Evolutionary conservation across 2,329 filamentous ascomycete genomes (phyloP), one percentile per base, ranked within the genome.

Genomic region (Juglanconis juglandina): DNA sequence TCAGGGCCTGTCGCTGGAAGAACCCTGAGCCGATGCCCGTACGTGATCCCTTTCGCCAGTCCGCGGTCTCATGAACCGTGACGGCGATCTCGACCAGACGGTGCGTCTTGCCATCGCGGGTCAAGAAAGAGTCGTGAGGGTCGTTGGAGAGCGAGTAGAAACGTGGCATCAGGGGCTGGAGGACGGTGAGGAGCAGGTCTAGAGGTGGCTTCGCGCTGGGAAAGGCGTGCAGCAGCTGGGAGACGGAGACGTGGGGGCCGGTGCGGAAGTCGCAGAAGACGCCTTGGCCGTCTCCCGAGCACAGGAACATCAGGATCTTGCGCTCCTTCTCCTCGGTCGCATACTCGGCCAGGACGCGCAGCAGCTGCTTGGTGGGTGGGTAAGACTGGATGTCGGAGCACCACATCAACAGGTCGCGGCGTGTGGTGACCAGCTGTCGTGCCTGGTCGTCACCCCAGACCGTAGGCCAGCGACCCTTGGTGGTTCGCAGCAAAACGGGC

Each of bases 121-220:
- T 83, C 64, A 84, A 83, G 63, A 84, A 90, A 7, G 82, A 83
- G 66, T 96, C 87, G 65, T 95, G 91, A 0, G 95, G 95, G 70
- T 99, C 95, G 73, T 96, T 97, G 57, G 93, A 97, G 13, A 99
- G 86, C 4, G 94, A 98, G 79, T 99, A 99, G 80, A 99, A 99
- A 62, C 95, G 90, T 3, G 95, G 95, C 94, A 98, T 98, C 55
- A 98, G 83, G 53, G 91, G 90, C 68, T 90, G 90, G 56, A 97
- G 84, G 48, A 89, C 84, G 2, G 90, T 90, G 41, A 97, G 82
- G 10, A 99, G 81, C 62, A 87, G 81, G 58, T 95, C 90, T 68
- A 99, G 81, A 4, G 94, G 92, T 56, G 95, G 95, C 71, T 92
- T 91, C 6, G 91, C 87, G 46, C 92, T 96, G 2, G 95, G 92